Evolutionary conservation across 73 alveolate species (phyloP).

Genomic region (Durusdinium trenchii): DNA sequence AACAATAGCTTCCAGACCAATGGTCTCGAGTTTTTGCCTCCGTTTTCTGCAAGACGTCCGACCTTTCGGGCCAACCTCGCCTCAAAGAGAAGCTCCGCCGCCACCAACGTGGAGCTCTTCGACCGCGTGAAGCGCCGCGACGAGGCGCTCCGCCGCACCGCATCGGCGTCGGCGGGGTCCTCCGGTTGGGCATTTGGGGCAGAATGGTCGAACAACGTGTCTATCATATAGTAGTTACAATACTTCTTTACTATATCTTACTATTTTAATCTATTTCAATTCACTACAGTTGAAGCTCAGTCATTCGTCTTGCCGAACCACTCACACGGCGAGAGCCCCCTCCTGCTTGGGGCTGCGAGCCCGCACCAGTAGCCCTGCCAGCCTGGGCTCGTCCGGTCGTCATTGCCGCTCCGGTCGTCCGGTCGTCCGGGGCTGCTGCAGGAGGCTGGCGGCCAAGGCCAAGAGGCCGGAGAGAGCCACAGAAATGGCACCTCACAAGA

Average conservation of each 20-base stretch:
- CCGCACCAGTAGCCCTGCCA: no score
- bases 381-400: no score
- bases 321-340: neutral
- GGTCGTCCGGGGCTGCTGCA: conserved; percentile 1
- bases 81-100: conserved; percentile 48
- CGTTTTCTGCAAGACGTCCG: no score
- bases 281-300: neutral
- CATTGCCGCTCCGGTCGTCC: no score
- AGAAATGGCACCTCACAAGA: neutral
- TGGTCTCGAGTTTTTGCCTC: no score
- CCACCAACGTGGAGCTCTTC: conserved; percentile 44
- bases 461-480: conserved; percentile 30
- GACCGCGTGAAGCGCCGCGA: conserved; percentile 11
- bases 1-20: no score
- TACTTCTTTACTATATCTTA: neutral
- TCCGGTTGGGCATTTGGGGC: no score
- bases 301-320: neutral
- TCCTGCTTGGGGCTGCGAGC: no score
- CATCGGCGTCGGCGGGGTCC: no score
- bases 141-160: no score
- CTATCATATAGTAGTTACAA: neutral
- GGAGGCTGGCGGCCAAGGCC: conserved; percentile 43
- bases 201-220: no score
- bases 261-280: no score
- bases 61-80: neutral